Percentiles rank a stretch among this genome's conserved stretches.
These are phyloP conservation scores for Colletotrichum gigasporum DNA, from an alignment of 2,329 filamentous ascomycete genomes.

Conservation along the genomic window DNA sequence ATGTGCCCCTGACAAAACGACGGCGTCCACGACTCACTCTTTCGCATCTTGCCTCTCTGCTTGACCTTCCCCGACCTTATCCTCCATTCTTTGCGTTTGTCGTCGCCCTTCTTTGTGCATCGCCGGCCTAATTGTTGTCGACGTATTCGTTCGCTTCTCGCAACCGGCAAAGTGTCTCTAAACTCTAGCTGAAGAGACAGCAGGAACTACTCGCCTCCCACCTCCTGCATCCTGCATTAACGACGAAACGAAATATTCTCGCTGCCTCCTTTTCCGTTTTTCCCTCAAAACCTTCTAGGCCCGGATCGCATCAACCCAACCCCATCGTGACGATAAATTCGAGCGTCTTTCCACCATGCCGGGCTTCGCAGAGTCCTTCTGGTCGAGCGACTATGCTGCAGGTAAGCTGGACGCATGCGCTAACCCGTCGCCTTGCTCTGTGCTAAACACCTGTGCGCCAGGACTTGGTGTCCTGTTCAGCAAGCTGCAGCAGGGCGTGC, in stretches of 20 bases:
- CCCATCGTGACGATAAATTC: slow-evolving; percentile 5
- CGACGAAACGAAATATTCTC: slow-evolving; percentile 31
- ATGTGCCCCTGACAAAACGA: slow-evolving; percentile 30
- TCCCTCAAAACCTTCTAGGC: background rate
- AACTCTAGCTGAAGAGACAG: slow-evolving; percentile 17
- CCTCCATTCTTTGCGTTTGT: slow-evolving; percentile 12
- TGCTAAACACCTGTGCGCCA: slow-evolving; percentile 39
- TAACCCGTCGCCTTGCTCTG: background rate
- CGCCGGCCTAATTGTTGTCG: slow-evolving; percentile 14
- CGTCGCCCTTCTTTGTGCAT: slow-evolving; percentile 1
- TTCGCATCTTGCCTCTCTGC: slow-evolving; percentile 9
- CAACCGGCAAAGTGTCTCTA: slow-evolving; percentile 14
- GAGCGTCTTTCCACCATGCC: slow-evolving; percentile 68
- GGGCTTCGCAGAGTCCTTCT: slow-evolving; percentile 95
- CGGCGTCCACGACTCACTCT: slow-evolving; percentile 10
- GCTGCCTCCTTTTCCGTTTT: slow-evolving; percentile 18
- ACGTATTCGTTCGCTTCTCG: slow-evolving; percentile 29
- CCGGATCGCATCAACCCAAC: slow-evolving; percentile 6
- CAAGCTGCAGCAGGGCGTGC: slow-evolving; percentile 95
- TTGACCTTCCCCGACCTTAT: slow-evolving; percentile 2
- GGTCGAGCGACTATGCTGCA: slow-evolving; percentile 97
- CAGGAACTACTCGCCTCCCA: slow-evolving; percentile 10
- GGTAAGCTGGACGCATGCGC: slow-evolving; percentile 59
- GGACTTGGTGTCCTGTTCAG: slow-evolving; percentile 92
- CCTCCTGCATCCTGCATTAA: slow-evolving; percentile 21